Conservation (phyloP, 1,284 basidiomycete species). For the Kwoniella shivajii region DNA sequence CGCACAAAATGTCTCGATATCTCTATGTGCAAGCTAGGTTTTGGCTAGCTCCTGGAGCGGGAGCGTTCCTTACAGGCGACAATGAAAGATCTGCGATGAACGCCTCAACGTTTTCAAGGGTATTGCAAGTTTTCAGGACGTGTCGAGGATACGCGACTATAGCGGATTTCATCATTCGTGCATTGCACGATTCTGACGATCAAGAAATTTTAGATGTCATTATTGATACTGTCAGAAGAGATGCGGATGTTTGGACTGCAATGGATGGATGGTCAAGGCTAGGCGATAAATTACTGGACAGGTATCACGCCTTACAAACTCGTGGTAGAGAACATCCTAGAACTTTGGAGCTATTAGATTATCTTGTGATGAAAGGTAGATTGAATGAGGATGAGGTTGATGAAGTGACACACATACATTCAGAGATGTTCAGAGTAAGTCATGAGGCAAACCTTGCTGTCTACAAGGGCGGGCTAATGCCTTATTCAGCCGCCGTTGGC, state of each 20-base stretch:
- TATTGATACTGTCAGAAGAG: conserved; percentile 42
- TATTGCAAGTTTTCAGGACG: conserved; percentile 42
- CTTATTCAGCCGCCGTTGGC: background rate
- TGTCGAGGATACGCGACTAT: conserved; percentile 44
- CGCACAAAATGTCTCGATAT: conserved; percentile 34
- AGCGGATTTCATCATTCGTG: conserved; percentile 42
- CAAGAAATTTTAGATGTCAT: conserved; percentile 43
- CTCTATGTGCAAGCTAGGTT: conserved; percentile 46
- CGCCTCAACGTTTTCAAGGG: conserved; percentile 42
- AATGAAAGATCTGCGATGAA: conserved; percentile 35
- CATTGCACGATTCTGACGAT: conserved; percentile 39
- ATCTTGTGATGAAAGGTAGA: conserved; percentile 33
- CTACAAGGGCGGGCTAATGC: background rate
- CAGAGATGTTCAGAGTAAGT: conserved; percentile 25
- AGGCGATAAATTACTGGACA: conserved; percentile 40
- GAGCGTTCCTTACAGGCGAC: conserved; percentile 21
- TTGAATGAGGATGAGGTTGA: conserved; percentile 35
- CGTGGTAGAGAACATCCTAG: conserved; percentile 29
- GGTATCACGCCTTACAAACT: conserved; percentile 34
- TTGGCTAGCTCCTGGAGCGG: conserved; percentile 38
- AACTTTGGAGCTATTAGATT: conserved; percentile 31
- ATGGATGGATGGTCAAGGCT: conserved; percentile 48
- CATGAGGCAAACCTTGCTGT: background rate
- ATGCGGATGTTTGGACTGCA: conserved; percentile 50
- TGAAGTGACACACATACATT: conserved; percentile 31